phyloP scores from a whole-genome alignment of 768 basidiomycete genomes.

The Tulasnella sp. region DNA sequence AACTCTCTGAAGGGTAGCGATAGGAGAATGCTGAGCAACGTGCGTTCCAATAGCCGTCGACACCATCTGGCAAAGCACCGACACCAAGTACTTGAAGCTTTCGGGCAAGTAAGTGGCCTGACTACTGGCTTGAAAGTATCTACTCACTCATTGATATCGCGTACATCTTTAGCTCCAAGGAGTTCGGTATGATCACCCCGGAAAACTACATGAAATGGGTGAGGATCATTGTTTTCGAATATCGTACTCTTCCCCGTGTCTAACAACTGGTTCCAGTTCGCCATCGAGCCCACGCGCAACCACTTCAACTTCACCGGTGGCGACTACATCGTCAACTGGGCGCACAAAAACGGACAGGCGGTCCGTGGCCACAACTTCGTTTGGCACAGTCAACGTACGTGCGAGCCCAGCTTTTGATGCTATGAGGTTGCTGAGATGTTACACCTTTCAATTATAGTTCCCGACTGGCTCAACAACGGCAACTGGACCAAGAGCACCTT shows the following conservation, averaged over 20 bases:
- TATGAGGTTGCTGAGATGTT: neutral
- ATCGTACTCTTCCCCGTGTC: neutral
- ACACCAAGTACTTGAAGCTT: slow-evolving; percentile 10
- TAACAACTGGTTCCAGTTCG: neutral
- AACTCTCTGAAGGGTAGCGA: neutral
- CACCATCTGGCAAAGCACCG: slow-evolving; percentile 12
- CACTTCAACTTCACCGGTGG: slow-evolving; percentile 9
- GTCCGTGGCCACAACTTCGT: slow-evolving; percentile 20
- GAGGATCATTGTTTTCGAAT: neutral
- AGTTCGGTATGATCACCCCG: slow-evolving; percentile 20
- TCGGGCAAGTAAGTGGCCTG: slow-evolving; percentile 8
- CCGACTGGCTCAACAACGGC: slow-evolving; percentile 14
- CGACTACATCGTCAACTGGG: slow-evolving; percentile 16
- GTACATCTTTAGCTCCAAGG: neutral
- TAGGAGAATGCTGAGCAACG: neutral
- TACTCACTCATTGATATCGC: neutral
- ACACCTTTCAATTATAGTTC: neutral
- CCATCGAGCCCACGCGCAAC: slow-evolving; percentile 4
- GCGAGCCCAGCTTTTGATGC: neutral
- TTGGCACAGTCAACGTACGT: slow-evolving; percentile 18
- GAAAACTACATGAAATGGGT: slow-evolving; percentile 17
- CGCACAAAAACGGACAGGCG: slow-evolving; percentile 10
- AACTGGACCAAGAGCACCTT: slow-evolving; percentile 20
- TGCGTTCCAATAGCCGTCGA: neutral
- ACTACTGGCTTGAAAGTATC: too few relatives aligned